A percentile compares a stretch with the other conserved stretches of the same genome.
phyloP scores from a whole-genome alignment of 805 yeast species.

The Komagataella phaffii region DNA sequence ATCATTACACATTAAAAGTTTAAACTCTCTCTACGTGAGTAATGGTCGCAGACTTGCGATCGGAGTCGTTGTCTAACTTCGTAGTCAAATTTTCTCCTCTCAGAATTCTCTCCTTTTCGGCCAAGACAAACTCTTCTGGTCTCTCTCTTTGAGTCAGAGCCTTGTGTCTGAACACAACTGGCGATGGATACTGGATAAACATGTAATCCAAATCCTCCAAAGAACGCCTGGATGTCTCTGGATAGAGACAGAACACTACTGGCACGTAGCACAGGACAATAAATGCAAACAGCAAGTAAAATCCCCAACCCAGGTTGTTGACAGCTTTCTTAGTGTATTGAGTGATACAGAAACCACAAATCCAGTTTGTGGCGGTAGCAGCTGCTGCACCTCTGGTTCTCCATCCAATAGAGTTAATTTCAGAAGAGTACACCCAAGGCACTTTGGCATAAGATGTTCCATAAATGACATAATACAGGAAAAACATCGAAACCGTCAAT shows the following conservation, averaged over 20 bases:
- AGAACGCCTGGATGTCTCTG: slow-evolving; percentile 67
- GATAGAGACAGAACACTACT: slow-evolving; percentile 52
- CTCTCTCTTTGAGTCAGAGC: slow-evolving; percentile 1
- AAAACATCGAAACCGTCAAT: slow-evolving; percentile 35
- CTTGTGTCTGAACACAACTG: slow-evolving; percentile 1
- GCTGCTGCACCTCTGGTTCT: slow-evolving; percentile 58
- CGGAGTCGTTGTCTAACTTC: not conserved
- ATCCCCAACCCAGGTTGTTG: slow-evolving; percentile 42
- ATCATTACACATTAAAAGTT: not conserved
- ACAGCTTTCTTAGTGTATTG: slow-evolving; percentile 52
- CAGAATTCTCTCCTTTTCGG: slow-evolving; percentile 1
- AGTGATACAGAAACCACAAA: slow-evolving; percentile 53
- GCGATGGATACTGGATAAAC: slow-evolving; percentile 10
- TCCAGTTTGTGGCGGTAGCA: slow-evolving; percentile 58
- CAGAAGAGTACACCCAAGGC: slow-evolving; percentile 56
- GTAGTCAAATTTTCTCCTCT: not conserved
- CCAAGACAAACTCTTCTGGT: slow-evolving; percentile 1
- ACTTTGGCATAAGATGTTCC: slow-evolving; percentile 21
- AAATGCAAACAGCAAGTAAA: slow-evolving; percentile 56
- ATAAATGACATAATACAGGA: slow-evolving; percentile 42
- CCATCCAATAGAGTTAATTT: slow-evolving; percentile 51
- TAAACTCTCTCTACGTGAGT: not conserved
- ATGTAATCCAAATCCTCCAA: slow-evolving; percentile 68
- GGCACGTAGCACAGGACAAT: slow-evolving; percentile 52
- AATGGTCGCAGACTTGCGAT: not conserved